Evolutionary conservation across 768 basidiomycete species (phyloP).

Genomic region (Tulasnella sp.): DNA sequence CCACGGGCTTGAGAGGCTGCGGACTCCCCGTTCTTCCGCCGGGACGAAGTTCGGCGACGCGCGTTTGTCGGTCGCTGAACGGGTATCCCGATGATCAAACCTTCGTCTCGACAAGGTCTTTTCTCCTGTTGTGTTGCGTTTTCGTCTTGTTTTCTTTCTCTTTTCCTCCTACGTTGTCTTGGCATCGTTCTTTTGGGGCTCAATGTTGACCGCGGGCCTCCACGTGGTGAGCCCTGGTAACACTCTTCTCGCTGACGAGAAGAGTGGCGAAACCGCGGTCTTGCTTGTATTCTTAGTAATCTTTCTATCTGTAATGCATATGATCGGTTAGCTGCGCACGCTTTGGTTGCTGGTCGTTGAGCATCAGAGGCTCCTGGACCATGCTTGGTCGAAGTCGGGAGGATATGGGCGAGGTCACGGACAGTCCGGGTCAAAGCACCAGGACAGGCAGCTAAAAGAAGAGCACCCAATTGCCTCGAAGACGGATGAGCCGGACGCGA

Average conservation of each 20-base stretch:
- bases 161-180: neutral
- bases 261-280: neutral
- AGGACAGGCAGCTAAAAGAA: no score
- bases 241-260: neutral
- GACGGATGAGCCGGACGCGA: no score
- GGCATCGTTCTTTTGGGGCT: neutral
- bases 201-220: neutral
- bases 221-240: conserved; percentile 1
- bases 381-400: no score
- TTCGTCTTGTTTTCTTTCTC: neutral
- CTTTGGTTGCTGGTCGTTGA: neutral
- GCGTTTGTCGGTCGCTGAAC: neutral
- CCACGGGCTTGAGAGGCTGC: neutral
- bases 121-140: neutral
- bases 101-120: neutral
- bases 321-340: neutral
- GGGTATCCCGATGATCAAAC: neutral
- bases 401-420: no score
- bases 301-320: no score
- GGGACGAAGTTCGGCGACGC: neutral
- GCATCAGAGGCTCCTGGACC: no score
- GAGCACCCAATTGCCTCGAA: no score
- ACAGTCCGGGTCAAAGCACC: no score
- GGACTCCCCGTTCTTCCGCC: neutral
- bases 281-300: neutral